Base-by-base conservation (phyloP, 1,284 basidiomycete species). In the Leucoagaricus sp. region DNA sequence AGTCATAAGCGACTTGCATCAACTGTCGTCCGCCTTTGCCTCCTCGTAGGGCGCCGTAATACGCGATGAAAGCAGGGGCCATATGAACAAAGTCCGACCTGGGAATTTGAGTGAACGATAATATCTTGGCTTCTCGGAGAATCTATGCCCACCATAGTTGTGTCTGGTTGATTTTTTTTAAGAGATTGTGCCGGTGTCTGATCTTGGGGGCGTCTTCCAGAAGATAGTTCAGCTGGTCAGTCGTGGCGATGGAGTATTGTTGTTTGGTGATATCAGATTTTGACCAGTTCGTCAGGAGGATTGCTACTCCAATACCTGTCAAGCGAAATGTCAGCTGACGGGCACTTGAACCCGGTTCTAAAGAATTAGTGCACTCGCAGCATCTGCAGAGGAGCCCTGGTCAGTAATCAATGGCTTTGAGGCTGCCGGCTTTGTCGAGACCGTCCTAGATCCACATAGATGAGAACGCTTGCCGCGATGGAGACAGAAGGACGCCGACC, bases 51-150 rank as follows among this genome's bases (percentile, higher is more conserved):
- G 75, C 75, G 6, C 86, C 91, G 62, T 84, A 91, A 69, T 86
- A 89, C 2, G 91, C 89, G 38, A 94, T 75, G 70, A 91, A 93
- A 1, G 91, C 89, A 2, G 91, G 89, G 1, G 81, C 85, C 88
- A 90, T 88, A 71, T 87, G 88, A 1, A 85, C 69, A 60, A 79
- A 86, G 67, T 85, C 83, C 13, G 82, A 72, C 83, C 79, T 81
- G 53, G 48, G 36, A 15, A 56, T 44, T 38, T 52, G 40, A 29
- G 19, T 56, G 9, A 48, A 13, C 15, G 42, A 44, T 36, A 21
- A 31, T 45, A 34, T 34, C 26, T 34, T 9, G 40, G 8, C 17
- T 12, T 25, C 54, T 34, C 38, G 19, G 46, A 15, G n/a, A 25
- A 34, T 55, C 34, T 36, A 56, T 36, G 58, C 70, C 45, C 55